These are phyloP conservation scores for Kodamaea sp. DNA, from an alignment of 1,139 yeast species.

Conservation along the genomic window DNA sequence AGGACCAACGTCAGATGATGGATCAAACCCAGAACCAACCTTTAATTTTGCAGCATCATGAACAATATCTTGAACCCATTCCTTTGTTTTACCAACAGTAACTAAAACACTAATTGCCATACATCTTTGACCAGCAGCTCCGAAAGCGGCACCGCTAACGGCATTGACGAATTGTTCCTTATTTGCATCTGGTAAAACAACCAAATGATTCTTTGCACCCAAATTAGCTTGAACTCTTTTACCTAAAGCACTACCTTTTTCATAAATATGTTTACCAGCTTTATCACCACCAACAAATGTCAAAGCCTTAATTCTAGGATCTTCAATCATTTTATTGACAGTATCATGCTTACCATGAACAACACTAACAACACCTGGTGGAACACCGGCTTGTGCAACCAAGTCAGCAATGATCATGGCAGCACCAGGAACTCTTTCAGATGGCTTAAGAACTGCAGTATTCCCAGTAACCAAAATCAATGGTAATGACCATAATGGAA, in stretches of 20 bases:
- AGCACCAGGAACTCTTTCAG: slow-evolving; percentile 79
- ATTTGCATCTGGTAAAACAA: slow-evolving; percentile 71
- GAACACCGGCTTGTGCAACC: slow-evolving; percentile 73
- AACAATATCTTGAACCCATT: slow-evolving; percentile 62
- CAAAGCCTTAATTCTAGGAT: slow-evolving; percentile 73
- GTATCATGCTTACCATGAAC: slow-evolving; percentile 78
- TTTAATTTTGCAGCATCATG: slow-evolving; percentile 55
- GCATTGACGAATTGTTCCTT: slow-evolving; percentile 64
- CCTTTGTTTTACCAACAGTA: slow-evolving; percentile 67
- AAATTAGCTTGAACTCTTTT: slow-evolving; percentile 76
- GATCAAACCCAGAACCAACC: slow-evolving; percentile 67
- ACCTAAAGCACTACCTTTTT: slow-evolving; percentile 64
- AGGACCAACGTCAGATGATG: slow-evolving; percentile 66
- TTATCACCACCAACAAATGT: slow-evolving; percentile 77
- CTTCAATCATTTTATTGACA: slow-evolving; percentile 69
- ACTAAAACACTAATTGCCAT: slow-evolving; percentile 78
- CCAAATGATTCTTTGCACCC: slow-evolving; percentile 77
- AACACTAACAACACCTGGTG: slow-evolving; percentile 70
- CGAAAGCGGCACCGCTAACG: slow-evolving; percentile 74
- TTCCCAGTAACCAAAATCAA: slow-evolving; percentile 74
- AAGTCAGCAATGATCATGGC: slow-evolving; percentile 74
- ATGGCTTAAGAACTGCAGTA: slow-evolving; percentile 72
- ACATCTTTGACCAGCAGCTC: slow-evolving; percentile 85
- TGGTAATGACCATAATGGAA: slow-evolving; percentile 81
- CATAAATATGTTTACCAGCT: slow-evolving; percentile 72